Base-by-base conservation (phyloP, 78 protist species). In the Anaeramoeba flamelloides region DNA sequence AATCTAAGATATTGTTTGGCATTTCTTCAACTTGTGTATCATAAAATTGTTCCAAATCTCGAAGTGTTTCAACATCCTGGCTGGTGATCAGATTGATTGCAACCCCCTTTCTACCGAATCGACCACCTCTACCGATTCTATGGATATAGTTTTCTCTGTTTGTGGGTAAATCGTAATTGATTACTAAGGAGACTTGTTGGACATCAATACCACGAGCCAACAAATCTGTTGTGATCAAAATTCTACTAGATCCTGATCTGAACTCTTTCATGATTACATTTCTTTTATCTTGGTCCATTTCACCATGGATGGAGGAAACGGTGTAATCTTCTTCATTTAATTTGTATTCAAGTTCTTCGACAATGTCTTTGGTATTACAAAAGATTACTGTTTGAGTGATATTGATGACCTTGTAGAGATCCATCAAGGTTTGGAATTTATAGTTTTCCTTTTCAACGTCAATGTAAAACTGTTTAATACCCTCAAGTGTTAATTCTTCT, bases 381-480 rank as follows among this genome's bases (percentile, higher is more conserved):
- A 30, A 65, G 74, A n/a, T n/a, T 36, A 95, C 85, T 3, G 95
- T 92, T 81, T 95, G 99, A 0, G 98, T 92, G 85, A 96, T 94
- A 30, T 92, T 92, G 36, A 96, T 89, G 31, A 95, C 85, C 77
- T 94, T 96, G 94, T 98, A 98, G 53, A 98, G 94, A 77, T 98
- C 99, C 79, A 92, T 87, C 38, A 98, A 92, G 3, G 97, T 94
- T 65, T 96, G 98, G 69, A 93, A 87, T 91, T 98, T 96, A 91
- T 94, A 96, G 33, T 91, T 90, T 83, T 97, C 98, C 33, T 78
- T 40, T 65, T 95, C 97, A 4, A 93, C 90, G 32, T 85, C 83
- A 36, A 98, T 84, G 92, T 87, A 98, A 87, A 91, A 98, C 89
- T 98, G 99, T 85, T 90, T 87, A 88, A 98, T 94, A 82, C 98